Evolutionary conservation across 202 grass and related monocot species (phyloP).

Genomic region (Zizania palustris): DNA sequence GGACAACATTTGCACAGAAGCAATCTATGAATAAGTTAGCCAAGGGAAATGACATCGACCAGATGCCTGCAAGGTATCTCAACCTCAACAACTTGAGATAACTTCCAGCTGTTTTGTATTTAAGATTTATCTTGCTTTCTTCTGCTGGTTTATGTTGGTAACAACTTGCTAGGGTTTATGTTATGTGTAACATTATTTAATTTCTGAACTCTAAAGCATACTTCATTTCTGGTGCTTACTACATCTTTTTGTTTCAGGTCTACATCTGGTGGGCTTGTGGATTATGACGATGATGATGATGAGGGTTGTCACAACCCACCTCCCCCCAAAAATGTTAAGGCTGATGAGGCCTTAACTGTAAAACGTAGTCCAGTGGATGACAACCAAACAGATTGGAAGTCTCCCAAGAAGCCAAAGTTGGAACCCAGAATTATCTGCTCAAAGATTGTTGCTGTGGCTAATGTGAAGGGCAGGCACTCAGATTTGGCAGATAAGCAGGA

Average conservation of each 20-base stretch:
- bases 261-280: slow-evolving; percentile 58
- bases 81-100: slow-evolving; percentile 23
- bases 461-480: not conserved
- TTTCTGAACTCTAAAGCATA: slow-evolving; percentile 17
- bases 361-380: slow-evolving; percentile 42
- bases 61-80: slow-evolving; percentile 59
- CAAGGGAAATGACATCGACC: slow-evolving; percentile 49
- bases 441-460: slow-evolving; percentile 39
- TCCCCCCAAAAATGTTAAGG: slow-evolving; percentile 44
- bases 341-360: slow-evolving; percentile 41
- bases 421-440: slow-evolving; percentile 40
- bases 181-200: slow-evolving; percentile 8
- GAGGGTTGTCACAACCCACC: slow-evolving; percentile 57
- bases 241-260: slow-evolving; percentile 50
- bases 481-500: slow-evolving; percentile 12
- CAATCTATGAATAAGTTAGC: slow-evolving; percentile 46
- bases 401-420: slow-evolving; percentile 69
- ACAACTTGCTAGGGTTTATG: not conserved
- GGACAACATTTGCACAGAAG: slow-evolving; percentile 27
- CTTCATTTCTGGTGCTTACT: slow-evolving; percentile 17
- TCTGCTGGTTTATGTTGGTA: slow-evolving; percentile 26
- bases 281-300: slow-evolving; percentile 47
- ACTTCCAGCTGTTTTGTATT: slow-evolving; percentile 8
- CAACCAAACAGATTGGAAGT: slow-evolving; percentile 37
- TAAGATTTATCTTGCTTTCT: slow-evolving; percentile 14